Evolutionary conservation across 768 basidiomycete genomes (phyloP), one percentile per base, ranked within the genome.

Genomic region (Naematelia encephala): DNA sequence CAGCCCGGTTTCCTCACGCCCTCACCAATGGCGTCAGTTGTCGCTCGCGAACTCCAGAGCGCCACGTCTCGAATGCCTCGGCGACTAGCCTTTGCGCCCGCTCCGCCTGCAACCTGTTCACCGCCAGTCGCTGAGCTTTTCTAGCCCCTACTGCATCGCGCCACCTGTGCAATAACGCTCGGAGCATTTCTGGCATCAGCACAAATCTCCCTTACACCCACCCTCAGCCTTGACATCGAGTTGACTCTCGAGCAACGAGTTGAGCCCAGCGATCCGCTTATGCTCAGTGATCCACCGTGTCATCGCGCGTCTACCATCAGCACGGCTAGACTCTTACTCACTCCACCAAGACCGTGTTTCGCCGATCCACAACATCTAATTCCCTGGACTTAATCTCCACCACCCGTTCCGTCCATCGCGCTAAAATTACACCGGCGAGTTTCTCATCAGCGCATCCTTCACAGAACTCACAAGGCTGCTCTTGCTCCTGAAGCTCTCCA

Each of bases 371-470:
- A 11, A 59, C 63, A 29, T 68, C 64, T 11, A 69, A 49, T 54
- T 74, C 69, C 1, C 67, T 63, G 25, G 68, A 62, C 52, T 74
- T 70, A 47, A 71, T 39, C 14, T 63, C 59, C n/a, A 74, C 56
- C 25, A 74, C 66, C 13, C 64, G 48, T 12, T 50, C 56, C 5
- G 72, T 69, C 72, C 72, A 74, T 14, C 25, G 44, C 1, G 50
- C 42, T 13, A 73, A 56, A 25, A 49, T 22, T 1, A 23, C 27
- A 14, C 22, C 51, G 21, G 62, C 2, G 8, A 59, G 39, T 21
- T 52, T 59, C 71, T 16, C 22, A 43, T 42, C 28, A 45, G 16
- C 26, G 46, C 25, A 53, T 16, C 23, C 11, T 14, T 34, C 13
- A 52, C 51, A 14, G 23, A n/a, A 39, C 34, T 39, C 34, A 39